Percentiles rank a stretch among this genome's conserved stretches.
These are phyloP conservation scores for Sporothrix luriei DNA, from an alignment of 2,329 filamentous ascomycete species.

Conservation along the genomic window DNA sequence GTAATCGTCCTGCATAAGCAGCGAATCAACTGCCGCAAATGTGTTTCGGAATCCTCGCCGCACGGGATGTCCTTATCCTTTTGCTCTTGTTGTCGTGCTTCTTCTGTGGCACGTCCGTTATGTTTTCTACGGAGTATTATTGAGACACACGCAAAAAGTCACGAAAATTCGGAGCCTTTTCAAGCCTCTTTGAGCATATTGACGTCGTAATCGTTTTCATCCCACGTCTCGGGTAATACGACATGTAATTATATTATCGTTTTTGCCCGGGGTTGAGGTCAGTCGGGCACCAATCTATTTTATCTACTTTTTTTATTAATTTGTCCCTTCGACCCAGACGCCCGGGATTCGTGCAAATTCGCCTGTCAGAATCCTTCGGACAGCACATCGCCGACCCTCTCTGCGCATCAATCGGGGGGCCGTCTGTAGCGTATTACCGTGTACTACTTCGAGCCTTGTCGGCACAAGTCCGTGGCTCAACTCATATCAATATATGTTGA, in stretches of 20 bases:
- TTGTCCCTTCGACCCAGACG: constrained; percentile 15
- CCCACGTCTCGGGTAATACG: constrained; percentile 7
- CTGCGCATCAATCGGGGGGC: neutral
- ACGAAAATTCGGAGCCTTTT: neutral
- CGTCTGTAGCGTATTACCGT: neutral
- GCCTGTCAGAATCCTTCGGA: neutral
- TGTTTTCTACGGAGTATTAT: constrained; percentile 1
- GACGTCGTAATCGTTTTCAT: neutral
- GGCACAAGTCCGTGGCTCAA: neutral
- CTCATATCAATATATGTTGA: neutral
- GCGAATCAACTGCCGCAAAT: constrained; percentile 6
- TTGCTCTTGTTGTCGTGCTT: constrained; percentile 5
- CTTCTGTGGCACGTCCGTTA: neutral
- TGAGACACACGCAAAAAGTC: neutral
- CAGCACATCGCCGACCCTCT: neutral
- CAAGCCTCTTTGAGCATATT: neutral
- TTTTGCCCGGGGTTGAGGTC: constrained; percentile 3
- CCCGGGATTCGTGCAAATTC: constrained; percentile 7
- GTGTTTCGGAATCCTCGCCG: constrained; percentile 16
- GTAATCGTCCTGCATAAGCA: constrained; percentile 9
- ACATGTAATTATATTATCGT: neutral
- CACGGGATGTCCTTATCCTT: constrained; percentile 4
- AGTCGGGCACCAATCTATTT: constrained; percentile 15
- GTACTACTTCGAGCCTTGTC: neutral
- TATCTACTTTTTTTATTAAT: neutral